A percentile compares a stretch with the other conserved stretches of the same genome.
Conservation (phyloP, 257 asterid species). For the Buddleja alternifolia region DNA sequence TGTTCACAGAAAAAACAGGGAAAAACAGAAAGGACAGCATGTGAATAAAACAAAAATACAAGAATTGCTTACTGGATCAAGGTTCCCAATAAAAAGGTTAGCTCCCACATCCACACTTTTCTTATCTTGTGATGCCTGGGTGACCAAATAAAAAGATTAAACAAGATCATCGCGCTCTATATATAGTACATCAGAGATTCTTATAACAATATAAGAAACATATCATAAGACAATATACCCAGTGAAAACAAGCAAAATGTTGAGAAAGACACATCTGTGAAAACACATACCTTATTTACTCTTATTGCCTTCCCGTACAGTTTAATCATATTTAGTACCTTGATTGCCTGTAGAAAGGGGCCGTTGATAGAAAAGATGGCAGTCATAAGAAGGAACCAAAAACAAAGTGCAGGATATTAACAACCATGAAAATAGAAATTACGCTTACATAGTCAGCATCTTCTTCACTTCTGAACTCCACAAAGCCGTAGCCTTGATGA, state of each 20-base stretch:
- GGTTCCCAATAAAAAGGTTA: slow-evolving; percentile 93
- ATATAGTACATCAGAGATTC: neutral
- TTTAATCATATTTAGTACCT: slow-evolving; percentile 92
- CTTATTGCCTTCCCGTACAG: slow-evolving; percentile 86
- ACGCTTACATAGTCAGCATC: slow-evolving; percentile 90
- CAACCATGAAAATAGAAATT: slow-evolving; percentile 5
- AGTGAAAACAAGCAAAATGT: neutral
- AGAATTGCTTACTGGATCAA: slow-evolving; percentile 80
- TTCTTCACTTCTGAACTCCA: slow-evolving; percentile 96
- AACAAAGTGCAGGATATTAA: neutral
- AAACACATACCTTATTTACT: slow-evolving; percentile 74
- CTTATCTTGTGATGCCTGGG: slow-evolving; percentile 96
- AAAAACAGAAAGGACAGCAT: neutral
- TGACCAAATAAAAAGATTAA: slow-evolving; percentile 17
- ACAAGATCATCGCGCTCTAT: neutral
- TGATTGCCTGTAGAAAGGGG: slow-evolving; percentile 70
- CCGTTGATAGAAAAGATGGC: slow-evolving; percentile 22
- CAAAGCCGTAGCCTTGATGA: slow-evolving; percentile 96
- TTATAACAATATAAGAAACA: neutral
- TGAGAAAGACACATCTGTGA: neutral
- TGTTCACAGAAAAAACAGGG: neutral
- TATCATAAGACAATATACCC: slow-evolving; percentile 2
- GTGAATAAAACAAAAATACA: neutral
- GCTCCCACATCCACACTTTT: slow-evolving; percentile 98
- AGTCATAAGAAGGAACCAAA: slow-evolving; percentile 6